Evolutionary conservation across 106 monocot species (phyloP).

Genomic region (Dactylorhiza incarnata): DNA sequence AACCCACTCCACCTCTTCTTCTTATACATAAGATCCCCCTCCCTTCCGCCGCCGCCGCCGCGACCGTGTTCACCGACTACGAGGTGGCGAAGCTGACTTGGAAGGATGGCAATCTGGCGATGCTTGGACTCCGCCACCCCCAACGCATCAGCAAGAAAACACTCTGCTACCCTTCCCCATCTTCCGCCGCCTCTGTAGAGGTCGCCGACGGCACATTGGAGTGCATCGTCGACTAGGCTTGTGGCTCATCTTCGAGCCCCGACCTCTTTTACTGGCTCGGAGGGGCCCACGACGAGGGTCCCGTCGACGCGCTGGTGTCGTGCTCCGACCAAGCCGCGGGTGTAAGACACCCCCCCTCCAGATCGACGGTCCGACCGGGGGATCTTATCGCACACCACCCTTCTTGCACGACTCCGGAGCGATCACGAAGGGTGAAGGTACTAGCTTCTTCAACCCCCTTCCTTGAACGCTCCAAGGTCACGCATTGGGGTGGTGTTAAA

Average conservation of each 20-base stretch:
- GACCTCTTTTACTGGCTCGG: slow-evolving; percentile 10
- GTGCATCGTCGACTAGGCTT: slow-evolving; percentile 49
- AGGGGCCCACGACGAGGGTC: not conserved
- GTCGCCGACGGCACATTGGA: slow-evolving; percentile 44
- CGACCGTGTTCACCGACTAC: slow-evolving; percentile 2
- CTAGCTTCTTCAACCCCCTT: too few relatives aligned
- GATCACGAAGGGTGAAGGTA: too few relatives aligned
- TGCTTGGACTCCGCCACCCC: slow-evolving; percentile 36
- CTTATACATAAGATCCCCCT: not conserved
- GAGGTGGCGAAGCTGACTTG: slow-evolving; percentile 80
- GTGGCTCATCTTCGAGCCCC: slow-evolving; percentile 11
- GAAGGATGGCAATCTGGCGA: slow-evolving; percentile 56
- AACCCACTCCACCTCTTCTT: not conserved
- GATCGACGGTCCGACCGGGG: too few relatives aligned
- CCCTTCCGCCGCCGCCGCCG: not conserved
- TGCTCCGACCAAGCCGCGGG: slow-evolving; percentile 10
- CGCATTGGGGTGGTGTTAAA: too few relatives aligned
- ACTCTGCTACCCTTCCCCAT: slow-evolving; percentile 18
- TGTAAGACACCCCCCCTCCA: too few relatives aligned
- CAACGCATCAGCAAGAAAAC: too few relatives aligned
- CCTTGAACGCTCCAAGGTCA: too few relatives aligned
- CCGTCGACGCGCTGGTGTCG: slow-evolving; percentile 39
- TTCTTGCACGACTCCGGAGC: too few relatives aligned
- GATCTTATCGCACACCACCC: too few relatives aligned
- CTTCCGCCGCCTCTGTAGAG: not conserved